Base-by-base conservation (phyloP, 306 rosid species). In the Geum urbanum region DNA sequence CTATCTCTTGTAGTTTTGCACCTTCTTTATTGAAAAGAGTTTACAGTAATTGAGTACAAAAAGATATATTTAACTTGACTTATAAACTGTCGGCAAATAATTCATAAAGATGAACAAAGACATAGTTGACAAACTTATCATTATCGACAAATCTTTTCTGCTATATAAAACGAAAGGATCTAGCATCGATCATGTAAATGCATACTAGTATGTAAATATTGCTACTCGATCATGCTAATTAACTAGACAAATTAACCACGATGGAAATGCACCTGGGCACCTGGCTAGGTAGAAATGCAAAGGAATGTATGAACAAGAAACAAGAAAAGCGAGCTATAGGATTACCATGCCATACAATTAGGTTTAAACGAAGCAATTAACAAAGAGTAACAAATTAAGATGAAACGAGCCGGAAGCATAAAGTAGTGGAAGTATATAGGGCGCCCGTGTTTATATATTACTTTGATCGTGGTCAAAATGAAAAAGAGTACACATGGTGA, bases 321-420 rank as follows among this genome's bases (percentile, higher is more conserved):
- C 22, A 35, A 60, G 46, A 16, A 37, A 59, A 27, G 73, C 47
- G 20, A 41, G 44, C 64, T 69, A 53, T 69, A 53, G 19, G 72
- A 59, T 32, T 11, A 3, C 44, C 22, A 19, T 11, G 1, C 44
- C 22, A 19, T 39, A 19, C 19, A 55, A 40, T 19, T 53, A 20
- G 58, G 7, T 53, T 20, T 69, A 51, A 22, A 19, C 5, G 62
- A 52, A 39, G 62, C 50, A 51, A 27, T 3, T 3, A 68, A 39
- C 4, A 2, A 32, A 32, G 37, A 32, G 37, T 40, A 37, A 69
- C 16, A 39, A 43, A 54, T 15, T 18, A 54, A 1, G 44, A 22
- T 8, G 16, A 41, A 24, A 69, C 63, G 41, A 54, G 66, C 65
- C 35, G 66, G 56, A 56, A 70, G 74, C 54, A 55, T 15, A 70